Evolutionary conservation across 163 green algal genomes (phyloP).

Genomic region (Smithsoniella earleae): DNA sequence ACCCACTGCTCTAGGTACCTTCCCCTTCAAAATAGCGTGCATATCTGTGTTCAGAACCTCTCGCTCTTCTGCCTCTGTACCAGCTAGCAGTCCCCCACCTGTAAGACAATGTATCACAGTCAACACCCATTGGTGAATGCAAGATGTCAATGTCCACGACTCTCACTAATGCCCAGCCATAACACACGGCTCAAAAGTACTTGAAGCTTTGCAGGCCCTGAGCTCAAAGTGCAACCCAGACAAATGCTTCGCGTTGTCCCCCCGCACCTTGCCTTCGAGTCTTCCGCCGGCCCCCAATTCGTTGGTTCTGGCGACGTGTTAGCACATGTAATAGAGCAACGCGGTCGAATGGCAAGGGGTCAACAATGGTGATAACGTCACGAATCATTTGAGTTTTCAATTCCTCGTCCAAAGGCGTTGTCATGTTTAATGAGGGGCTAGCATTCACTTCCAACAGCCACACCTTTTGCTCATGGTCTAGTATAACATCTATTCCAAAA

Average conservation of each 20-base stretch:
- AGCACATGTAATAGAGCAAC: constrained; percentile 38
- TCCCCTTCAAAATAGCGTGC: constrained; percentile 31
- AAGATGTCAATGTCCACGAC: too few relatives aligned
- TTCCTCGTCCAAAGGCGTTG: constrained; percentile 33
- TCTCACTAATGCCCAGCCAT: too few relatives aligned
- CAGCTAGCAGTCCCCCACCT: constrained; percentile 35
- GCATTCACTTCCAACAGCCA: constrained; percentile 55
- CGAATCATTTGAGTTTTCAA: constrained; percentile 45
- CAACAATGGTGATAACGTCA: constrained; percentile 43
- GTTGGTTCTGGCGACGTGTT: constrained; percentile 17
- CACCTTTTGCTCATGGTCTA: constrained; percentile 38
- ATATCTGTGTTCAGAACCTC: constrained; percentile 36
- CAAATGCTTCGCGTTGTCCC: too few relatives aligned
- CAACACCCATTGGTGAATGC: too few relatives aligned
- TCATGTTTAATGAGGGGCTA: constrained; percentile 35
- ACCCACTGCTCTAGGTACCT: not conserved
- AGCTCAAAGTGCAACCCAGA: too few relatives aligned
- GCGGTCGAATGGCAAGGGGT: constrained; percentile 42
- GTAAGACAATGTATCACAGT: too few relatives aligned
- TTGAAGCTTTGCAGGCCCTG: too few relatives aligned
- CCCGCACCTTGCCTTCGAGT: not conserved
- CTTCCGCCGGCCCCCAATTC: not conserved
- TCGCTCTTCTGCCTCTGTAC: constrained; percentile 38
- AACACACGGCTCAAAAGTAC: too few relatives aligned
- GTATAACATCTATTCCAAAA: constrained; percentile 51